Percentiles rank a stretch among this genome's conserved stretches.
Evolutionary conservation across 2,329 filamentous ascomycete species (phyloP).

Genomic region (Fusarium buharicum): DNA sequence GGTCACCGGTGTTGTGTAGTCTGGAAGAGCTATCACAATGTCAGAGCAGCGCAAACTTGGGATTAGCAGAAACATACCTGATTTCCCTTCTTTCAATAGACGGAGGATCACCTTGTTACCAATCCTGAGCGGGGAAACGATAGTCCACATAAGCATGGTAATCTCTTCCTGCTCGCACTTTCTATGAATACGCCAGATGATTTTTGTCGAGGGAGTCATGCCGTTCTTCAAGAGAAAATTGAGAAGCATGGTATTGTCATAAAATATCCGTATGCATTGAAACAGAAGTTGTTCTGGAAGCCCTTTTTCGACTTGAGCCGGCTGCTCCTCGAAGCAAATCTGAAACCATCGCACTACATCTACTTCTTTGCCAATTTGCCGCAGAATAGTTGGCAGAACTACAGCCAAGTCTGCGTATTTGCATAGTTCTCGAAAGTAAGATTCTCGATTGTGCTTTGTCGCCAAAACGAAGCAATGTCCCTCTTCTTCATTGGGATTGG

Average conservation of each 20-base stretch:
- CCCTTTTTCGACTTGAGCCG: background rate
- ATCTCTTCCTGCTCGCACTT: constrained; percentile 4
- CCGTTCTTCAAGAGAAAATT: background rate
- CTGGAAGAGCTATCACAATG: background rate
- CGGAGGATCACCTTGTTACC: constrained; percentile 5
- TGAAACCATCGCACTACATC: background rate
- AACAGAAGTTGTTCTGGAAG: constrained; percentile 3
- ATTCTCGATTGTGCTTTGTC: background rate
- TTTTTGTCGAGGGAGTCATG: constrained; percentile 1
- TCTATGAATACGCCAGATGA: background rate
- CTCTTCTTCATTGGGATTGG: constrained; percentile 10
- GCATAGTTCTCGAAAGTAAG: constrained; percentile 7
- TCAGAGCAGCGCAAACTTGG: background rate
- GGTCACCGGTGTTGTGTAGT: background rate
- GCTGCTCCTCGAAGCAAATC: constrained; percentile 2
- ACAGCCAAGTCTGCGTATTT: constrained; percentile 4
- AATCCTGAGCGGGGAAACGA: background rate
- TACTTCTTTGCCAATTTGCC: background rate
- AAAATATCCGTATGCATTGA: constrained; percentile 19
- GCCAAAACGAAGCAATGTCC: constrained; percentile 15
- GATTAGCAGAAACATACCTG: rapidly evolving
- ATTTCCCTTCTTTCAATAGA: background rate
- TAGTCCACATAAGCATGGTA: constrained; percentile 9
- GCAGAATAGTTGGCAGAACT: background rate
- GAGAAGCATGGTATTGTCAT: background rate